A percentile compares a stretch with the other conserved stretches of the same genome.
phyloP scores from a whole-genome alignment of 805 yeast genomes.

The Suhomyces xylopsoci region DNA sequence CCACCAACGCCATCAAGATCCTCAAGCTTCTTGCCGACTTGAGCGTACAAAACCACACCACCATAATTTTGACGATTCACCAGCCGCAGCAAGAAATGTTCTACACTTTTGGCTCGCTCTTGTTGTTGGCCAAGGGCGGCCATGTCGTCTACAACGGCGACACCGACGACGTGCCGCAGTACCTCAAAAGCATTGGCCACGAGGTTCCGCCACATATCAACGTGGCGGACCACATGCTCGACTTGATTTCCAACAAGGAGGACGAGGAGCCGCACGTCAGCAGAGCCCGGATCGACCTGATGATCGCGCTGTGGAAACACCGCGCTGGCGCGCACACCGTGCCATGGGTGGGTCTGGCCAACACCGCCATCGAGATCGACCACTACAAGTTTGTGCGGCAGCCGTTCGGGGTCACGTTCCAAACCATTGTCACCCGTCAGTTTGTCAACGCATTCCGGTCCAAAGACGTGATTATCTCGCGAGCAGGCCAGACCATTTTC shows the following conservation, averaged over 20 bases:
- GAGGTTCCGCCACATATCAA: slow-evolving; percentile 60
- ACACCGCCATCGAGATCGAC: not conserved
- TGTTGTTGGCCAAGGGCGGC: slow-evolving; percentile 73
- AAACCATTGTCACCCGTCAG: slow-evolving; percentile 32
- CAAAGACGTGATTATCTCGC: slow-evolving; percentile 58
- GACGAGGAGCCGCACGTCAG: slow-evolving; percentile 23
- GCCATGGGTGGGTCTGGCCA: not conserved
- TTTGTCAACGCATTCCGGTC: slow-evolving; percentile 32
- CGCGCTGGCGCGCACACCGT: not conserved
- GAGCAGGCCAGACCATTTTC: slow-evolving; percentile 62
- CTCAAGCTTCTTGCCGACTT: slow-evolving; percentile 56
- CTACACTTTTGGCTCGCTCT: slow-evolving; percentile 62
- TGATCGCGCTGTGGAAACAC: slow-evolving; percentile 28
- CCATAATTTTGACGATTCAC: slow-evolving; percentile 72
- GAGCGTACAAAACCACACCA: slow-evolving; percentile 58
- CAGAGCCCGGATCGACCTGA: slow-evolving; percentile 19
- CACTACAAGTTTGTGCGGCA: slow-evolving; percentile 6
- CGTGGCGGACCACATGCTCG: slow-evolving; percentile 73
- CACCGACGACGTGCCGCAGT: slow-evolving; percentile 40
- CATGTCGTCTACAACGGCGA: slow-evolving; percentile 65
- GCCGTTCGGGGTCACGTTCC: slow-evolving; percentile 26
- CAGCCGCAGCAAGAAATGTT: slow-evolving; percentile 76
- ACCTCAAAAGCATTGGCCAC: slow-evolving; percentile 50
- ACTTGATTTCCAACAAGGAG: slow-evolving; percentile 52
- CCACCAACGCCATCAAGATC: slow-evolving; percentile 71